These are phyloP conservation scores for Psilocybe cyanescens DNA, from an alignment of 768 basidiomycete species.

Conservation along the genomic window DNA sequence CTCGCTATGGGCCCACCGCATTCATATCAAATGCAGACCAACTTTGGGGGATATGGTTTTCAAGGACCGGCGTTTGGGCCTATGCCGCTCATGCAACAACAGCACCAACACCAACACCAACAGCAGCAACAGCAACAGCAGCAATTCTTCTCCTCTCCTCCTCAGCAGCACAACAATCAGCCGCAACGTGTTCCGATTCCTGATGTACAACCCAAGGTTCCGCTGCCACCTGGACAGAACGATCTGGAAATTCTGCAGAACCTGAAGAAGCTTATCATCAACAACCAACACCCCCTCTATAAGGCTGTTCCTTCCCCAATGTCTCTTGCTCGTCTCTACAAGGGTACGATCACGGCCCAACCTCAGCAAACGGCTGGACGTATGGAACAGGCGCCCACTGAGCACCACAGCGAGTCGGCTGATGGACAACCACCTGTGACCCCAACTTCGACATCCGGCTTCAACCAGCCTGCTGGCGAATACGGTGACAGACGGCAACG, in stretches of 20 bases:
- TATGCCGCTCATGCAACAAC: constrained; percentile 32
- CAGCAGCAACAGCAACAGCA: constrained; percentile 23
- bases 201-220: constrained; percentile 19
- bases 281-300: constrained; percentile 73
- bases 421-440: constrained; percentile 2
- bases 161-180: constrained; percentile 14
- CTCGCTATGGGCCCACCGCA: constrained; percentile 27
- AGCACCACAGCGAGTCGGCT: constrained; percentile 4
- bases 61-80: constrained; percentile 30
- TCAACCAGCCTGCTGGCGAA: background rate
- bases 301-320: constrained; percentile 67
- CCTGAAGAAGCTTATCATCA: constrained; percentile 74
- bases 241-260: constrained; percentile 79
- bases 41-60: constrained; percentile 42
- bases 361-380: constrained; percentile 4
- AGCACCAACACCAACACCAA: constrained; percentile 26
- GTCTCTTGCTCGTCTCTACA: constrained; percentile 65
- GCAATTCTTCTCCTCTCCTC: constrained; percentile 10
- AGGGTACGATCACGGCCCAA: constrained; percentile 45
- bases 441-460: background rate
- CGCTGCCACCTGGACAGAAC: constrained; percentile 55
- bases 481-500: background rate
- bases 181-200: constrained; percentile 23
- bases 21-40: constrained; percentile 36
- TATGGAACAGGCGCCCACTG: constrained; percentile 6